Percentiles rank a stretch among this genome's conserved stretches.
Conservation (phyloP, 768 basidiomycete genomes). For the Tricholoma terreum region DNA sequence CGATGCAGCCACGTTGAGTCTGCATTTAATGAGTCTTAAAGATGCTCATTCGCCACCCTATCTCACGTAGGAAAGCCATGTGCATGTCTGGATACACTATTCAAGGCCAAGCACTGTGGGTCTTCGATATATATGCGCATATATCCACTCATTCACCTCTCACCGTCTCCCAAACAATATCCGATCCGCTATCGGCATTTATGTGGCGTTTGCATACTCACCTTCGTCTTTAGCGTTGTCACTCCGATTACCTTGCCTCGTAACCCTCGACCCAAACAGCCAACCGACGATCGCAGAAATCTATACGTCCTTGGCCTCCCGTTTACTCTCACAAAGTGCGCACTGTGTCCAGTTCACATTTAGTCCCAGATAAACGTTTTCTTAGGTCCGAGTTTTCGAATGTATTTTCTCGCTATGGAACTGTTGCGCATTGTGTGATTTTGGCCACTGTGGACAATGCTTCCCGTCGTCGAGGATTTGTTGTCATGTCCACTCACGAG, state of each 20-base stretch:
- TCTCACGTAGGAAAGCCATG: slow-evolving; percentile 53
- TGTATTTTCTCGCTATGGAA: slow-evolving; percentile 63
- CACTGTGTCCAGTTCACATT: neutral
- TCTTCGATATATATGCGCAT: slow-evolving; percentile 18
- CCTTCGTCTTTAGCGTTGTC: slow-evolving; percentile 31
- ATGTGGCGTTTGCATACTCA: neutral
- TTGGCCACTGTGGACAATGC: slow-evolving; percentile 82
- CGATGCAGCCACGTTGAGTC: slow-evolving; percentile 52
- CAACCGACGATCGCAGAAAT: slow-evolving; percentile 63
- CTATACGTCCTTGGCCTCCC: slow-evolving; percentile 84
- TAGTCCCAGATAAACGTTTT: neutral
- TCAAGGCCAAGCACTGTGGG: slow-evolving; percentile 55
- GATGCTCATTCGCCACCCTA: neutral
- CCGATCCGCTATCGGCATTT: slow-evolving; percentile 3
- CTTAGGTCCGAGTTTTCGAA: slow-evolving; percentile 53
- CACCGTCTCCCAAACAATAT: slow-evolving; percentile 10
- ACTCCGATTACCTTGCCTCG: slow-evolving; percentile 28
- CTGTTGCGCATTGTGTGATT: slow-evolving; percentile 73
- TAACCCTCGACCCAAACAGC: slow-evolving; percentile 20
- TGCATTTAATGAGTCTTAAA: neutral
- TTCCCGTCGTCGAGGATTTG: slow-evolving; percentile 78
- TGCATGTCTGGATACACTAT: slow-evolving; percentile 64
- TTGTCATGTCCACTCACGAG: slow-evolving; percentile 74
- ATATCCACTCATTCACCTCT: slow-evolving; percentile 9
- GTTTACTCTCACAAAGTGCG: slow-evolving; percentile 76